phyloP scores from a whole-genome alignment of 805 yeast species.

The Scheffersomyces ergatensis region DNA sequence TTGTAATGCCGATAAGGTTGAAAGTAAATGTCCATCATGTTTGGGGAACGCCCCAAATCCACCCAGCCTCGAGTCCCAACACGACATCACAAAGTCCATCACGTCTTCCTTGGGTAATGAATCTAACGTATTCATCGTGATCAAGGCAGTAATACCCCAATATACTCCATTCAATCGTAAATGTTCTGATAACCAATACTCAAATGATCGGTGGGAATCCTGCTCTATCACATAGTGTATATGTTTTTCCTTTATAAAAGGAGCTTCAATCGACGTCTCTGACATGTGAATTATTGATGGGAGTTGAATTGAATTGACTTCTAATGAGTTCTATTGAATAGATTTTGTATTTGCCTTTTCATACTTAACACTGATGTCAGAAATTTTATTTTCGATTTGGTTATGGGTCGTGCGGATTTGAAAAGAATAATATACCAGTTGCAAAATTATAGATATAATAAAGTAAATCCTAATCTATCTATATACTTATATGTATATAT shows the following conservation, averaged over 20 bases:
- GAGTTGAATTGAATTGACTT: too few species aligned
- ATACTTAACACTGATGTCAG: too few species aligned
- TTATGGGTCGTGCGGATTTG: too few species aligned
- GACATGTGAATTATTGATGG: too few species aligned
- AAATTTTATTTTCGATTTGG: not conserved
- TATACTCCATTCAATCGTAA: slow-evolving; percentile 86
- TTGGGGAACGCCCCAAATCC: slow-evolving; percentile 89
- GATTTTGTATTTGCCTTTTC: too few species aligned
- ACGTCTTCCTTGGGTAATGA: slow-evolving; percentile 63
- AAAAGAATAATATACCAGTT: too few species aligned
- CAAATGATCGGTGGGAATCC: slow-evolving; percentile 47
- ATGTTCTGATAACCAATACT: slow-evolving; percentile 90
- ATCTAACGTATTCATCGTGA: slow-evolving; percentile 49
- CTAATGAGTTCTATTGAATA: too few species aligned
- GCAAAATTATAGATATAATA: too few species aligned
- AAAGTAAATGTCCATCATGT: slow-evolving; percentile 84
- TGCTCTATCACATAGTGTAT: slow-evolving; percentile 33
- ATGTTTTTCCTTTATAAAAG: slow-evolving; percentile 20
- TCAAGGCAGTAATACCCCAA: slow-evolving; percentile 88
- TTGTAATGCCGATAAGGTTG: slow-evolving; percentile 87
- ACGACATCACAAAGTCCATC: slow-evolving; percentile 62
- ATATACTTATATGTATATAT: too few species aligned
- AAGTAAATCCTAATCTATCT: too few species aligned
- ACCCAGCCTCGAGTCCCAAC: slow-evolving; percentile 59
- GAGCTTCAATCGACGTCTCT: not conserved